Percentiles rank a stretch among this genome's conserved stretches.
phyloP scores from a whole-genome alignment of 2,329 filamentous ascomycete species.

The Exophiala bonariae region DNA sequence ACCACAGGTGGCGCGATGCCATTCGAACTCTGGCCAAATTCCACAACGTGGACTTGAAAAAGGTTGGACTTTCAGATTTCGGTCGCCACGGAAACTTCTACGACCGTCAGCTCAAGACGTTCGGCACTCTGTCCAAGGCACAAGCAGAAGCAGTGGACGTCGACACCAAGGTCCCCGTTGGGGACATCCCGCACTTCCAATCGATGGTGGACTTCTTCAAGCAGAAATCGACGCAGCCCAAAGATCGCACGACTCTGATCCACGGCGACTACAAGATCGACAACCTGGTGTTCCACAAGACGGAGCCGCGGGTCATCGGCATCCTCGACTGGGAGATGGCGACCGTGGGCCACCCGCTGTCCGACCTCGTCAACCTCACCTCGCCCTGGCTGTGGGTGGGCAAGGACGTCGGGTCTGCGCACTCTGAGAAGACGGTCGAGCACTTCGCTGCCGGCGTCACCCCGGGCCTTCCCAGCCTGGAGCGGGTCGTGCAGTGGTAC shows the following conservation, averaged over 20 bases:
- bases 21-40: slow-evolving; percentile 80
- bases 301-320: slow-evolving; percentile 82
- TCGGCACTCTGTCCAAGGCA: slow-evolving; percentile 72
- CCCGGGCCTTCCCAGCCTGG: slow-evolving; percentile 64
- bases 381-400: slow-evolving; percentile 38
- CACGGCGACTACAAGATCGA: slow-evolving; percentile 98
- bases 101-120: slow-evolving; percentile 79
- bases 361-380: slow-evolving; percentile 79
- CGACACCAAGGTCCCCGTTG: slow-evolving; percentile 74
- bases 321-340: slow-evolving; percentile 99
- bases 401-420: slow-evolving; percentile 34
- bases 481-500: slow-evolving; percentile 67
- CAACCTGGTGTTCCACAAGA: slow-evolving; percentile 86
- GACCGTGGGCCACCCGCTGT: slow-evolving; percentile 92
- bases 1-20: slow-evolving; percentile 73
- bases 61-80: slow-evolving; percentile 69
- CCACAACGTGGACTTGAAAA: slow-evolving; percentile 69
- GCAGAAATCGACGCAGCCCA: slow-evolving; percentile 67
- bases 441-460: slow-evolving; percentile 63
- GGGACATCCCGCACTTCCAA: slow-evolving; percentile 78
- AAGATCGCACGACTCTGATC: slow-evolving; percentile 75
- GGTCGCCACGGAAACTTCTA: slow-evolving; percentile 80
- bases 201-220: slow-evolving; percentile 78
- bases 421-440: slow-evolving; percentile 6
- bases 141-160: slow-evolving; percentile 76